Evolutionary conservation across 257 asterid species (phyloP).

Genomic region (Gentiana straminea): DNA sequence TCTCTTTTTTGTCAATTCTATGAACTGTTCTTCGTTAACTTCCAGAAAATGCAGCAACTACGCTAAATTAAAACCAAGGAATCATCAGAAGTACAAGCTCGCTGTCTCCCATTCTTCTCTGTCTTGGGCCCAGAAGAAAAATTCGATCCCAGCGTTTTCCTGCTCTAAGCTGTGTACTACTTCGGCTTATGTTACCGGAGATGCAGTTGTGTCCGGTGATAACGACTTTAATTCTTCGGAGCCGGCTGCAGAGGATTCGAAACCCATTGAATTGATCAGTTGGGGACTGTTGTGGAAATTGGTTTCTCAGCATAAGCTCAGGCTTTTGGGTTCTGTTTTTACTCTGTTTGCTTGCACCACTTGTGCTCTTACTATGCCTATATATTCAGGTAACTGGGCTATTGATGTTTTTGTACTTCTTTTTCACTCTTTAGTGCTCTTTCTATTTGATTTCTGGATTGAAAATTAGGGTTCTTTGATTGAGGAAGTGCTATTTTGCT

Average conservation of each 20-base stretch:
- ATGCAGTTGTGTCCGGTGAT: conserved; percentile 50
- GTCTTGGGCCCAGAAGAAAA: conserved; percentile 16
- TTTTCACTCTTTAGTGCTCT: neutral
- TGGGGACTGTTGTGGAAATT: conserved; percentile 84
- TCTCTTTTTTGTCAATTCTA: neutral
- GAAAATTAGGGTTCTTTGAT: neutral
- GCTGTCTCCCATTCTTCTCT: conserved; percentile 13
- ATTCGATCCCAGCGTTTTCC: neutral
- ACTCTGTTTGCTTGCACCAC: conserved; percentile 60
- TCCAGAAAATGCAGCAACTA: neutral
- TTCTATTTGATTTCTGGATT: conserved; percentile 1
- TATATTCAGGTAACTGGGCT: conserved; percentile 42
- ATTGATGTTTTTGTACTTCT: neutral
- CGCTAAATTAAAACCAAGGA: conserved; percentile 1
- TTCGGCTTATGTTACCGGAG: conserved; percentile 67
- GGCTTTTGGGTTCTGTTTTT: conserved; percentile 42
- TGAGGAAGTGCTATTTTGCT: neutral
- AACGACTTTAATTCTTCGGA: conserved; percentile 37
- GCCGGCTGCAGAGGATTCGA: conserved; percentile 15
- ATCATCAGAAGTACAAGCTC: conserved; percentile 3
- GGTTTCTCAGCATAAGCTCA: conserved; percentile 57
- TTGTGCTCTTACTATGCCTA: conserved; percentile 78
- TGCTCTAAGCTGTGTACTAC: conserved; percentile 9
- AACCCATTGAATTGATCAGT: conserved; percentile 51
- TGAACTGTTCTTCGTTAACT: neutral